Evolutionary conservation across 1,284 basidiomycete genomes (phyloP), one percentile per base, ranked within the genome.

Genomic region (Ustilago bromivora): DNA sequence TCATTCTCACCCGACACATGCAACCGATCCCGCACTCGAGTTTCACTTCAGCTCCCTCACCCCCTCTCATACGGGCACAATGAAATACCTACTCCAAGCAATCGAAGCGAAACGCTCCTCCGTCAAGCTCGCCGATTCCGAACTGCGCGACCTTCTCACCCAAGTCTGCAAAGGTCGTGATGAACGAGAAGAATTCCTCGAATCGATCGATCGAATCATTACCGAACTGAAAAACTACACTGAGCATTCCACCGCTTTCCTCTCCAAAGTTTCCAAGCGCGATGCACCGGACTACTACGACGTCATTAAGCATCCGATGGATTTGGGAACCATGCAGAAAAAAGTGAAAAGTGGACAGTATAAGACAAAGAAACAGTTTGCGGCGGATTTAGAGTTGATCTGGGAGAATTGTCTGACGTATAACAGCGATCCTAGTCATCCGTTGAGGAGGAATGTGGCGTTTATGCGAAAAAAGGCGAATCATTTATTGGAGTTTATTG

Each of bases 361-460:
- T 90, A 96, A 96, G 88, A 93, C 91, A 61, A 98, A 99, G 88
- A 90, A 91, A 71, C 93, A 96, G 82, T 99, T 99, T 87, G 92
- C 92, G 73, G 92, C 93, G 71, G 97, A 99, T 87, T 88, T 99
- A 52, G 93, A 96, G 80, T 90, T 97, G 71, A 98, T 99, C 80
- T 99, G 96, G 96, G 91, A 92, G 61, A 99, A 99, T 82, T 98
- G 96, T 86, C 90, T 93, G 79, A 90, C 90, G 12, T 99, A 98
- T 87, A 99, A 99, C 86, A 92, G 92, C 31, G 90, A 92, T 17
- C 93, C 94, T 52, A 64, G 65, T 28, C 84, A 85, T 62, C 84
- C 84, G n/a, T 69, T 85, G 32, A 70, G 84, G 13, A 58, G 80
- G 19, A 83, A 80, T 54, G 84, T 82, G 36, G 67, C 73, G 52